These are phyloP conservation scores for Tulasnella sp. DNA, from an alignment of 768 basidiomycete species.

Conservation along the genomic window DNA sequence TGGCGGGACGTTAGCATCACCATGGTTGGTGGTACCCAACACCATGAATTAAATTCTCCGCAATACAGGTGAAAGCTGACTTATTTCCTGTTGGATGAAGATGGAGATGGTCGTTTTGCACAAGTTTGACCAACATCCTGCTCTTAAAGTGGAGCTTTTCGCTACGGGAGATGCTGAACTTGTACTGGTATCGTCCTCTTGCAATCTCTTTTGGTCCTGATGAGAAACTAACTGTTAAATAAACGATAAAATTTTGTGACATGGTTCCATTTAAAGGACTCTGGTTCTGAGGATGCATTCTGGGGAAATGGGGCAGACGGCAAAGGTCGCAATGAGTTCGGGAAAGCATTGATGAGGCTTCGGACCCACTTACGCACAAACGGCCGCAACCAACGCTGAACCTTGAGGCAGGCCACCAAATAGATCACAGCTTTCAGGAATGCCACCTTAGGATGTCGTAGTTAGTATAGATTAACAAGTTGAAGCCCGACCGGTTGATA, in stretches of 20 bases:
- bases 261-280: not conserved
- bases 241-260: no score
- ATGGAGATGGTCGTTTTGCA: constrained; percentile 55
- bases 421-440: no score
- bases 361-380: constrained; percentile 24
- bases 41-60: not conserved
- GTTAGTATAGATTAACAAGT: no score
- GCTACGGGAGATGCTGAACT: constrained; percentile 41
- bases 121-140: constrained; percentile 62
- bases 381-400: not conserved
- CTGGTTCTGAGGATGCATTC: constrained; percentile 32
- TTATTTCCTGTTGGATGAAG: constrained; percentile 27
- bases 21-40: not conserved
- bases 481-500: no score
- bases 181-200: constrained; percentile 39
- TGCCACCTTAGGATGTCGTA: no score
- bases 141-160: constrained; percentile 44
- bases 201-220: no score
- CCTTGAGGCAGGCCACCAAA: no score
- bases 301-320: constrained; percentile 60
- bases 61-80: not conserved
- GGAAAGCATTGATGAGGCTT: constrained; percentile 46
- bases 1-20: constrained; percentile 17
- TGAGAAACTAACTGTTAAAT: no score
- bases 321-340: constrained; percentile 53